Evolutionary conservation across 352 stramenopile genomes (phyloP).

Genomic region (Globisporangium nagaii): DNA sequence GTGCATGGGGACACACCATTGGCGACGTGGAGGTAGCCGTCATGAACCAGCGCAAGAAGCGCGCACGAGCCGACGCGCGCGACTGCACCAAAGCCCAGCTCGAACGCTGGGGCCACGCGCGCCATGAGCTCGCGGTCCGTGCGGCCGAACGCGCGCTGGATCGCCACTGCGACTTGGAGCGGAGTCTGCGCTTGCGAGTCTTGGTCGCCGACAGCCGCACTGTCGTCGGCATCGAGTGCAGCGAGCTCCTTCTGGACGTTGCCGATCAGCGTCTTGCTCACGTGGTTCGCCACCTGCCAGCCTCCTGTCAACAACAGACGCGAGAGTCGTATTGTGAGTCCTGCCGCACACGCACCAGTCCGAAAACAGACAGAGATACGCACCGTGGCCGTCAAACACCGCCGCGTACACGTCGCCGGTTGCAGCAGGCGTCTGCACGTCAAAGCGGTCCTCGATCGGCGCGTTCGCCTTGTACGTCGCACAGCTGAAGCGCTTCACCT

Average conservation of each 20-base stretch:
- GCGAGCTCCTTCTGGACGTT: slow-evolving; percentile 72
- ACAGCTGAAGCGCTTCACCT: slow-evolving; percentile 30
- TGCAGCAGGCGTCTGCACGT: slow-evolving; percentile 48
- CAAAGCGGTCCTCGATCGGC: slow-evolving; percentile 80
- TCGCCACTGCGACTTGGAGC: slow-evolving; percentile 37
- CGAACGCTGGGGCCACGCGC: slow-evolving; percentile 74
- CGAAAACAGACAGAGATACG: neutral
- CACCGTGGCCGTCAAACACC: slow-evolving; percentile 88
- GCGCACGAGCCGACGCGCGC: slow-evolving; percentile 82
- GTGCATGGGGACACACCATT: no score
- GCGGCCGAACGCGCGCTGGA: slow-evolving; percentile 74
- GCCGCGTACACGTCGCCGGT: slow-evolving; percentile 77
- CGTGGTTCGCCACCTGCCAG: slow-evolving; percentile 90
- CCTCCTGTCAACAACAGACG: slow-evolving; percentile 32
- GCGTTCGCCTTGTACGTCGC: slow-evolving; percentile 61
- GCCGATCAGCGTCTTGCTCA: slow-evolving; percentile 58
- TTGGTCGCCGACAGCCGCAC: no score
- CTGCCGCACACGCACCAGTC: no score
- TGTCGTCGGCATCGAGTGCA: neutral
- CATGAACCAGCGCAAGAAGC: slow-evolving; percentile 65
- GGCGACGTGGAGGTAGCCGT: slow-evolving; percentile 69
- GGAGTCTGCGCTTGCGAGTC: slow-evolving; percentile 22
- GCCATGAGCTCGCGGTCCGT: slow-evolving; percentile 84
- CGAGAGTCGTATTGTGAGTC: neutral
- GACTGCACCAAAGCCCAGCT: slow-evolving; percentile 86